These are phyloP conservation scores for Podospora pseudoanserina DNA, from an alignment of 495 filamentous ascomycete species.

Conservation along the genomic window DNA sequence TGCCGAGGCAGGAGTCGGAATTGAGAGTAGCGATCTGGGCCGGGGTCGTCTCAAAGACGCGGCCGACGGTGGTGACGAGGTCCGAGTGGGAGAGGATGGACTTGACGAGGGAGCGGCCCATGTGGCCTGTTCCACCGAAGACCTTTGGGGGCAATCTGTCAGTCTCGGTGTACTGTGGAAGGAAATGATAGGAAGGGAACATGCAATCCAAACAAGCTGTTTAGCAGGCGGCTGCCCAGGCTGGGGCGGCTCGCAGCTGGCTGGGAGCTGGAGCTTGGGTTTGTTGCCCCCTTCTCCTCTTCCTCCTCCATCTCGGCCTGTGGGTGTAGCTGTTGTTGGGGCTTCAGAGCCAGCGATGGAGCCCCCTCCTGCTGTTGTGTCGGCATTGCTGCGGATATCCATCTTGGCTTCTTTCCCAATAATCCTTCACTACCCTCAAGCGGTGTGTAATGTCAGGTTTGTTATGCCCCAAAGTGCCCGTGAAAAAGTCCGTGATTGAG, in stretches of 20 bases:
- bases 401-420: slow-evolving; percentile 12
- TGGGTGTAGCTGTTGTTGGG: neutral
- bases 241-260: slow-evolving; percentile 76
- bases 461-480: neutral
- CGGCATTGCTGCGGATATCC: slow-evolving; percentile 27
- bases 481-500: neutral
- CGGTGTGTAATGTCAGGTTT: neutral
- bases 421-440: neutral
- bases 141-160: slow-evolving; percentile 49
- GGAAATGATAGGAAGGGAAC: slow-evolving; percentile 21
- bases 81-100: slow-evolving; percentile 76
- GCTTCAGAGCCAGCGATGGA: slow-evolving; percentile 18
- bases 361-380: slow-evolving; percentile 25
- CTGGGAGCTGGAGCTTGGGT: slow-evolving; percentile 56
- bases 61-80: slow-evolving; percentile 83
- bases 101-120: slow-evolving; percentile 86
- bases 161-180: neutral
- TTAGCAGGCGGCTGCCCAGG: slow-evolving; percentile 63
- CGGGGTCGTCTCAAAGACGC: slow-evolving; percentile 72
- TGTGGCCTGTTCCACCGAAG: slow-evolving; percentile 93
- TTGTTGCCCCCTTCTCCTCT: neutral
- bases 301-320: neutral
- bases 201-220: slow-evolving; percentile 78
- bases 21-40: slow-evolving; percentile 61
- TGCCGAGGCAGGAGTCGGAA: slow-evolving; percentile 69